Evolutionary conservation across 148 eudicot genomes (phyloP).

Genomic region (Rhododendron molle): DNA sequence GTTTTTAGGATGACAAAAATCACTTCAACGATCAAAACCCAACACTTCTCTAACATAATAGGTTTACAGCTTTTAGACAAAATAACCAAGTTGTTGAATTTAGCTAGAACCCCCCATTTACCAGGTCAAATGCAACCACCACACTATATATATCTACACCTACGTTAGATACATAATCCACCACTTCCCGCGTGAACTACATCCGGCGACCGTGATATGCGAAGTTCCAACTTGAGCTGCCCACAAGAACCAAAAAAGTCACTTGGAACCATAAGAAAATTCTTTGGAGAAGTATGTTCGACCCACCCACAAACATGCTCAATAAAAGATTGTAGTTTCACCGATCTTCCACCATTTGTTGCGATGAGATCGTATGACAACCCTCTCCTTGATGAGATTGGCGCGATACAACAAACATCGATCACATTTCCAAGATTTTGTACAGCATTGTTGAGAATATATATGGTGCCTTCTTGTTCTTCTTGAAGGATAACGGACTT

Average conservation of each 20-base stretch:
- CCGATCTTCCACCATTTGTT: conserved; percentile 18
- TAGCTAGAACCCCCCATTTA: too few relatives aligned
- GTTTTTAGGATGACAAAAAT: too few relatives aligned
- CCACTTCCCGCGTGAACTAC: background rate
- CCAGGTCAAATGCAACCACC: too few relatives aligned
- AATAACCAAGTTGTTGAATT: too few relatives aligned
- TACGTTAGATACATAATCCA: background rate
- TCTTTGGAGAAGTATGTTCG: background rate
- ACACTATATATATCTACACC: background rate
- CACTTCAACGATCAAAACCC: too few relatives aligned
- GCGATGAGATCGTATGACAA: conserved; percentile 33
- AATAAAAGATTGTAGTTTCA: conserved; percentile 19
- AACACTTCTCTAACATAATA: too few relatives aligned
- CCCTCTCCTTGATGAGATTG: conserved; percentile 19
- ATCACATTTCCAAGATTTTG: conserved; percentile 20
- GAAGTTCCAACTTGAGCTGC: background rate
- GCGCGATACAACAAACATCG: conserved; percentile 29
- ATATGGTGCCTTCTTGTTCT: conserved; percentile 26
- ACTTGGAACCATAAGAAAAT: background rate
- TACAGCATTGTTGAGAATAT: conserved; percentile 29
- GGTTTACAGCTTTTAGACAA: too few relatives aligned
- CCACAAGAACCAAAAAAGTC: background rate
- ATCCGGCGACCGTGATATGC: background rate
- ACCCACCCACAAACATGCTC: background rate
- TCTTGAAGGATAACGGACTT: conserved; percentile 39